Evolutionary conservation across 1,284 basidiomycete species (phyloP).

Genomic region (Leccinum holopus): DNA sequence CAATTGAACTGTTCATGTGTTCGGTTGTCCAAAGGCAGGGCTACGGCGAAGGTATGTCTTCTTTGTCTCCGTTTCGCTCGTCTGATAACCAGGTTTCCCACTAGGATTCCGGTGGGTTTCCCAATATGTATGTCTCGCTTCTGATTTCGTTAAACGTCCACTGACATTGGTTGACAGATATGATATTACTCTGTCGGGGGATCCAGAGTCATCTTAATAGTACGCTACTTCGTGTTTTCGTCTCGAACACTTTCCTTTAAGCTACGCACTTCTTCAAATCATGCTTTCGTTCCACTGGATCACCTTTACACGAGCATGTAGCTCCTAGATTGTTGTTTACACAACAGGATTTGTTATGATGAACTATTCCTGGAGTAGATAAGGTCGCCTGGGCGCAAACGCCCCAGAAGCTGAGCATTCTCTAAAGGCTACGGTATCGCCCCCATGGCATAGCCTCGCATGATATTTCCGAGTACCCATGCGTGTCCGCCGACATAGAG

Average conservation of each 20-base stretch:
- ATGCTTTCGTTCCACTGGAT: conserved; percentile 20
- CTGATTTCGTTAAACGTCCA: neutral
- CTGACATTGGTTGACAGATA: conserved; percentile 30
- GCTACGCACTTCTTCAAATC: conserved; percentile 14
- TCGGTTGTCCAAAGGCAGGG: conserved; percentile 99
- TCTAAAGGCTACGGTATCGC: neutral
- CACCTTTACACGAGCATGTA: conserved; percentile 14
- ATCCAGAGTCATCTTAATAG: conserved; percentile 11
- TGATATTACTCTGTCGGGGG: conserved; percentile 16
- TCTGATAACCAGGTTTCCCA: conserved; percentile 8
- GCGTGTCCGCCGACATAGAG: conserved; percentile 72
- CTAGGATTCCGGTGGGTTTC: conserved; percentile 96
- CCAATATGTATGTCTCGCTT: conserved; percentile 74
- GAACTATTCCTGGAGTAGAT: neutral
- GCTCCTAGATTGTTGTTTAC: conserved; percentile 28
- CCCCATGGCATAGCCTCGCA: conserved; percentile 47
- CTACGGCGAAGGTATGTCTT: conserved; percentile 84
- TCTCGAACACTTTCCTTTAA: conserved; percentile 11
- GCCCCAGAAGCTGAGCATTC: neutral
- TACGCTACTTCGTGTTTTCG: conserved; percentile 27
- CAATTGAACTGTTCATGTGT: conserved; percentile 99
- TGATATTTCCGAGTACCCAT: conserved; percentile 70
- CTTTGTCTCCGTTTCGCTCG: neutral
- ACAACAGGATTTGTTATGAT: conserved; percentile 4
- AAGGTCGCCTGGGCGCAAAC: neutral